Base-by-base conservation (phyloP, 2,329 filamentous ascomycete species). In the Fusarium sp. region DNA sequence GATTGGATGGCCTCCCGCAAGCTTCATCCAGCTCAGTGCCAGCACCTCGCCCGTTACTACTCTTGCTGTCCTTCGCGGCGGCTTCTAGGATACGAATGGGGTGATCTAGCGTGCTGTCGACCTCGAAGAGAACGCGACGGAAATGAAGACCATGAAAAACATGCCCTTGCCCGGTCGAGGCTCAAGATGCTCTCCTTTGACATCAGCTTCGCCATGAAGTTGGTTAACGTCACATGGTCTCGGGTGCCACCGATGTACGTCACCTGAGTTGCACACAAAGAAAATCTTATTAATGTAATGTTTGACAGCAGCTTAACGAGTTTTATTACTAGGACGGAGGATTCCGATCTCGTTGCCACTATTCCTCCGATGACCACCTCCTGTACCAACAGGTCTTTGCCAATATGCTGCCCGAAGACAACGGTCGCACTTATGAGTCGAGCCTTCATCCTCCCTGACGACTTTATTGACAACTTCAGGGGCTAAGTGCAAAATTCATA, bases 401-500 rank as follows among this genome's bases (percentile, higher is more conserved):
- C 8, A 80, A 82, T 58, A 83, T 85, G 39, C 73, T 87, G 26
- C 77, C 80, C 44, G 83, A 84, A 63, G 83, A 86, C 52, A 79
- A 82, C 52, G 83, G 81, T 17, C 15, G 34, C 15, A 36, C 7
- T 36, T 36, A 7, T 36, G 17, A 36, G 34, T 17, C 14, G 8
- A 15, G 2, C 3, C 7, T 36, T 17, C 15, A 9, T 6, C 7
- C 14, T 36, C 14, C 8, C 10, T 36, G 17, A 36, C 7, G 8
- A 3, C 8, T 17, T 36, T 36, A 36, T 14, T 36, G 7, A 17
- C 34, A 17, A 80, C 82, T 31, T 84, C 87, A 5, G 87, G 85
- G 85, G 85, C 86, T 14, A 85, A 83, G 39, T 86, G 86, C 50
- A 87, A 87, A 64, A 83, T 87, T 53, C 83, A 85, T 28, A 79